phyloP scores from a whole-genome alignment of 352 stramenopile species.

The Globisporangium alternatum region DNA sequence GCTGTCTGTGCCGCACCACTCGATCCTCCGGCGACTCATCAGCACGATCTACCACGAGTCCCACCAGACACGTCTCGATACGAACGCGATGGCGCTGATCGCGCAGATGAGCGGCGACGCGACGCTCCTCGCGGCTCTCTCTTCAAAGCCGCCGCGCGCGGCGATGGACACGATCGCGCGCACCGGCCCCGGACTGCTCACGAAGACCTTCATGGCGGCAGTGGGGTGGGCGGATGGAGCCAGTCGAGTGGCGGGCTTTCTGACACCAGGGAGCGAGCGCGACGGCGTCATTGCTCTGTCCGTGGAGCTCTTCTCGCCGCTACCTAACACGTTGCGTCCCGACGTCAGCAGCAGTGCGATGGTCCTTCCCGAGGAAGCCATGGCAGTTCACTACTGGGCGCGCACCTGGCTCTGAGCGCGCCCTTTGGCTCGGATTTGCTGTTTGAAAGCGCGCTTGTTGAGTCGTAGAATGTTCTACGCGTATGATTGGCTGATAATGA shows the following conservation, averaged over 20 bases:
- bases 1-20: conserved; percentile 24
- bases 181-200: conserved; percentile 53
- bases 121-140: conserved; percentile 1
- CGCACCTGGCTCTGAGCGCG: conserved; percentile 27
- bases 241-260: conserved; percentile 20
- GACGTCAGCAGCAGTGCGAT: neutral
- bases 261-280: conserved; percentile 17
- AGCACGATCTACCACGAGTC: conserved; percentile 22
- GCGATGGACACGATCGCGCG: conserved; percentile 45
- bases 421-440: neutral
- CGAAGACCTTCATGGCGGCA: conserved; percentile 44
- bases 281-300: conserved; percentile 31
- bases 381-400: conserved; percentile 51
- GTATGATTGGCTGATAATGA: conserved; percentile 1
- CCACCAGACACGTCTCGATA: conserved; percentile 20
- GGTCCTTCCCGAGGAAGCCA: conserved; percentile 10
- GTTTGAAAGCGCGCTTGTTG: neutral
- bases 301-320: conserved; percentile 33
- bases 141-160: neutral
- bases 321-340: conserved; percentile 28
- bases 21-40: conserved; percentile 33
- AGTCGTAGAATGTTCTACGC: neutral
- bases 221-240: conserved; percentile 27
- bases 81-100: conserved; percentile 18
- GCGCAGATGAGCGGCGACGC: conserved; percentile 25